Conservation (phyloP, 2,329 filamentous ascomycete species). For the Blastomyces silverae region DNA sequence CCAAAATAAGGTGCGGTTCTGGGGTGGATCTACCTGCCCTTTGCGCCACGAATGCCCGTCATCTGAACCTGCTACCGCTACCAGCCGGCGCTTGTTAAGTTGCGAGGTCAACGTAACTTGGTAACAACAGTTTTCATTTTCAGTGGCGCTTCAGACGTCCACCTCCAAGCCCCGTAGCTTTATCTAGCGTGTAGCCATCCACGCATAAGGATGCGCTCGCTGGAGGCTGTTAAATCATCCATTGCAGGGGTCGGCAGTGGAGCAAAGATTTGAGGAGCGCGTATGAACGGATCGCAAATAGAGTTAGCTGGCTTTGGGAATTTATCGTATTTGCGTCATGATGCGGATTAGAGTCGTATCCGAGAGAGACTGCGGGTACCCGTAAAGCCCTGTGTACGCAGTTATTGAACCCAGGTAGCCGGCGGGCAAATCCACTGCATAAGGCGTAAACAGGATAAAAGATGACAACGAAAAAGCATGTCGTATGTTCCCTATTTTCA, state of each 20-base stretch:
- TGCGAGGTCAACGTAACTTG: not conserved
- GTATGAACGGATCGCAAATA: not conserved
- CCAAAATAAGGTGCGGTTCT: not conserved
- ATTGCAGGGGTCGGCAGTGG: not conserved
- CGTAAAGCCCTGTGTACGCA: not conserved
- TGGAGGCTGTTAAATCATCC: not conserved
- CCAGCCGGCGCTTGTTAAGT: not conserved
- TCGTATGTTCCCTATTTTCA: not conserved
- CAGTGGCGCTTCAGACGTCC: not conserved
- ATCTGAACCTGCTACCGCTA: not conserved
- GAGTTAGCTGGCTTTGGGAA: not conserved
- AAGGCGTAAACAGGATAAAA: not conserved
- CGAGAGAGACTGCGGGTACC: not conserved
- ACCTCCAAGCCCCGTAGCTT: not conserved
- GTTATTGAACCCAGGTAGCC: not conserved
- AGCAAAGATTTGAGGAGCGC: not conserved
- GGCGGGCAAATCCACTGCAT: not conserved
- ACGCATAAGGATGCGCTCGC: not conserved
- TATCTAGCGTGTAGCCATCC: not conserved
- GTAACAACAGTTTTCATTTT: not conserved
- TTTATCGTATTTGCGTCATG: not conserved
- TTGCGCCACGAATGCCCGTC: not conserved
- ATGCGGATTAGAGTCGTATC: not conserved
- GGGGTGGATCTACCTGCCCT: not conserved
- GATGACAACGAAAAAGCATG: not conserved